Conservation (phyloP, 441 rosid genomes). For the Euphorbia neoarborescens region DNA sequence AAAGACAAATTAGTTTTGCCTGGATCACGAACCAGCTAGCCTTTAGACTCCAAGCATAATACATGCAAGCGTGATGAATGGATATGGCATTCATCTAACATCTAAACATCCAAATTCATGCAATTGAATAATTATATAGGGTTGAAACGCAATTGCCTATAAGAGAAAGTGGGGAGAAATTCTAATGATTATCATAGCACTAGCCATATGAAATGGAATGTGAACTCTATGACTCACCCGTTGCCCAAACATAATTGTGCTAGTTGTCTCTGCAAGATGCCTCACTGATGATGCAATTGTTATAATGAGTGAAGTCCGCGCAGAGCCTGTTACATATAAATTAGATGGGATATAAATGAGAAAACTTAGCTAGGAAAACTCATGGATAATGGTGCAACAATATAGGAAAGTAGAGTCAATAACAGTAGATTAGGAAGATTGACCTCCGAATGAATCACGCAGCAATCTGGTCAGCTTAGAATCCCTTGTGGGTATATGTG, state of each 20-base stretch:
- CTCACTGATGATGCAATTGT: slow-evolving; percentile 80
- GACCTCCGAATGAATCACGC: slow-evolving; percentile 93
- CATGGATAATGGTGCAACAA: slow-evolving; percentile 7
- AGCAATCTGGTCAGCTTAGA: slow-evolving; percentile 86
- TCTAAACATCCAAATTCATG: neutral
- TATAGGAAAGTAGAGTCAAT: neutral
- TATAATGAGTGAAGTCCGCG: slow-evolving; percentile 78
- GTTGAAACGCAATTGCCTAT: neutral
- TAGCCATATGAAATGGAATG: neutral
- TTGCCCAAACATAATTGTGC: slow-evolving; percentile 93
- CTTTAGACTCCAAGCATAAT: neutral
- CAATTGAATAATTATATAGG: neutral
- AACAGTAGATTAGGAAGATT: slow-evolving; percentile 12
- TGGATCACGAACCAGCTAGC: neutral
- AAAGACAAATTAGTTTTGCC: neutral
- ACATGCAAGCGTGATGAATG: neutral
- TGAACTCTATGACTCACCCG: slow-evolving; percentile 46
- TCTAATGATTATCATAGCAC: neutral
- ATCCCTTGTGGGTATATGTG: slow-evolving; percentile 85
- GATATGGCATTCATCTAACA: neutral
- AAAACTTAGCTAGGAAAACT: slow-evolving; percentile 12
- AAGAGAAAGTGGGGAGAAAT: neutral
- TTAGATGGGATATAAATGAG: slow-evolving; percentile 14
- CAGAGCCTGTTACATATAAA: slow-evolving; percentile 50
- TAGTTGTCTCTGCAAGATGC: slow-evolving; percentile 71